phyloP scores from a whole-genome alignment of 768 basidiomycete genomes.

The Lactarius vividus region DNA sequence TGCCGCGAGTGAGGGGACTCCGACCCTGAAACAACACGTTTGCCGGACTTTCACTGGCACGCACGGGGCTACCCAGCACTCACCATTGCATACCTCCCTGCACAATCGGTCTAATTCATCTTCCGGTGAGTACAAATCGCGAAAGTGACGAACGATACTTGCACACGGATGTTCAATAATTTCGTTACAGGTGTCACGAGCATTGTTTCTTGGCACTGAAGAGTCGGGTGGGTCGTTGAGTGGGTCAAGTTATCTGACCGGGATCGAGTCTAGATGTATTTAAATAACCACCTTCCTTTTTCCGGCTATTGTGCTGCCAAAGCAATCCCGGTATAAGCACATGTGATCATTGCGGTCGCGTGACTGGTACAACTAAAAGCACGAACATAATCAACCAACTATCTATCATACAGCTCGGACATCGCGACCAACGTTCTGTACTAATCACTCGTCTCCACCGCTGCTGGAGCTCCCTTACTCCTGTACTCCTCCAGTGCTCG shows the following conservation, averaged over 20 bases:
- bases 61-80: constrained; percentile 7
- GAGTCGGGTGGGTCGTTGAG: neutral
- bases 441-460: neutral
- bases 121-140: neutral
- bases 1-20: constrained; percentile 66
- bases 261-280: neutral
- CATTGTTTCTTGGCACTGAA: constrained; percentile 31
- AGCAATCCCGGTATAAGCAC: neutral
- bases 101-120: constrained; percentile 60
- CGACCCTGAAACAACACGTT: constrained; percentile 56
- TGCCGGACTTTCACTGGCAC: neutral
- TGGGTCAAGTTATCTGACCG: neutral
- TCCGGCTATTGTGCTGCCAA: neutral
- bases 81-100: constrained; percentile 95
- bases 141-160: constrained; percentile 31
- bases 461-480: constrained; percentile 30
- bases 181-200: constrained; percentile 58
- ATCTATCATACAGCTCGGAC: neutral
- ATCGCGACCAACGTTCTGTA: neutral
- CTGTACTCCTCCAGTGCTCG: constrained; percentile 53
- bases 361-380: neutral
- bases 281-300: neutral
- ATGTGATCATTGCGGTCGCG: neutral
- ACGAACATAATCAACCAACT: neutral
- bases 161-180: constrained; percentile 66